Evolutionary conservation across 352 stramenopile genomes (phyloP), one percentile per base, ranked within the genome.

Genomic region (Globisporangium abappressorium): DNA sequence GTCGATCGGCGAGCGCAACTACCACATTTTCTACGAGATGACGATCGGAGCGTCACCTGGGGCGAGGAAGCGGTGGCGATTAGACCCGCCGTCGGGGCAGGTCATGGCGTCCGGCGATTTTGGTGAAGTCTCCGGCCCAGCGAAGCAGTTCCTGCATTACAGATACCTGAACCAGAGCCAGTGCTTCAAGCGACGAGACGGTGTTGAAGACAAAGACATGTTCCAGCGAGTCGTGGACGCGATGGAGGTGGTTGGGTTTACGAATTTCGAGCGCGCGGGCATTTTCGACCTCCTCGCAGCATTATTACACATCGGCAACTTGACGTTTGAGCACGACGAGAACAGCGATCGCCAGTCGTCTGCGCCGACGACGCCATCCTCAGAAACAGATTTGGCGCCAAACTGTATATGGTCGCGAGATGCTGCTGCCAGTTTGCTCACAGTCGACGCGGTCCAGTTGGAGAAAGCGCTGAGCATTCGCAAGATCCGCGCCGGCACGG

Each of bases 21-120:
- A 94, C 69, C 89, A 96, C 71, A 86, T 94, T 51, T 94, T 96
- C 57, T 96, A 95, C 62, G 81, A 94, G 71, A 89, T 96, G 79
- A 71, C 82, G 33, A 78, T 82, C 47, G 83, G 82, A 75, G 86
- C 81, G 63, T 79, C 80, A 43, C 69, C 74, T 8, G 65, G 73
- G 66, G 74, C 75, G 58, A 71, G 93, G 65, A 66, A 81, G 57
- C 73, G 84, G 36, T 94, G 84, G 87, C 70, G 70, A 8, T 63
- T 95, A 0, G 85, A 92, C 60, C 84, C 84, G n/a, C 80, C 84
- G 3, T 59, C 71, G 3, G 69, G 71, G 7, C 36, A 68, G 26
- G 51, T 53, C 28, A 83, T 84, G 70, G 56, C 78, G 22, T 71
- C 77, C 1, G 79, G 75, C 49, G 78, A 91, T 34, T 65, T 76